Evolutionary conservation across 1,284 basidiomycete genomes (phyloP).

Genomic region (Tilletia caries): DNA sequence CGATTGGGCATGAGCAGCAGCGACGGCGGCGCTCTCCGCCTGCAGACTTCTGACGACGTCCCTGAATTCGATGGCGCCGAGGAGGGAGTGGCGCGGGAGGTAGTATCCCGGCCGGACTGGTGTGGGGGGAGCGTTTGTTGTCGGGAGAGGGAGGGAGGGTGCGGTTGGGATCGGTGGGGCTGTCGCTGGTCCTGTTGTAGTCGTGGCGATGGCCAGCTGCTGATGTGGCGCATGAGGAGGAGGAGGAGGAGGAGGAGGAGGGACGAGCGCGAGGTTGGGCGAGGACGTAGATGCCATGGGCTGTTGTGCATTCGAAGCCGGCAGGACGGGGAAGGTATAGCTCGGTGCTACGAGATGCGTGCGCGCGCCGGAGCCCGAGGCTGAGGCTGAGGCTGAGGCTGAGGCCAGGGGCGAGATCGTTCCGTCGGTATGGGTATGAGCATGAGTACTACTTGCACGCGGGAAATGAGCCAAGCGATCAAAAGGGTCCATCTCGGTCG

Average conservation of each 20-base stretch:
- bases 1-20: background rate
- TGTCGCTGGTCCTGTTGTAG: too few species aligned
- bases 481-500: background rate
- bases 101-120: background rate
- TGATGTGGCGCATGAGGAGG: background rate
- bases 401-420: too few species aligned
- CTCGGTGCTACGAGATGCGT: background rate
- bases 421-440: too few species aligned
- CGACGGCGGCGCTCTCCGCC: conserved; percentile 47
- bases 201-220: too few species aligned
- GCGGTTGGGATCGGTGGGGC: too few species aligned
- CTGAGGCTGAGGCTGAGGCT: too few species aligned
- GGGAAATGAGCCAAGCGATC: background rate
- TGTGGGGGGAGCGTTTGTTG: background rate
- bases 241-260: background rate
- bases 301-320: background rate
- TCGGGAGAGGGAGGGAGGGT: too few species aligned
- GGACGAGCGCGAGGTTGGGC: too few species aligned
- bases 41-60: conserved; percentile 79
- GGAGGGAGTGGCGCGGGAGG: conserved; percentile 62
- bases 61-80: conserved; percentile 88
- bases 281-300: background rate
- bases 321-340: background rate
- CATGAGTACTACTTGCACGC: background rate
- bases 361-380: too few species aligned